Base-by-base conservation (phyloP, 2,329 filamentous ascomycete genomes). In the Sphaceloma murrayae region DNA sequence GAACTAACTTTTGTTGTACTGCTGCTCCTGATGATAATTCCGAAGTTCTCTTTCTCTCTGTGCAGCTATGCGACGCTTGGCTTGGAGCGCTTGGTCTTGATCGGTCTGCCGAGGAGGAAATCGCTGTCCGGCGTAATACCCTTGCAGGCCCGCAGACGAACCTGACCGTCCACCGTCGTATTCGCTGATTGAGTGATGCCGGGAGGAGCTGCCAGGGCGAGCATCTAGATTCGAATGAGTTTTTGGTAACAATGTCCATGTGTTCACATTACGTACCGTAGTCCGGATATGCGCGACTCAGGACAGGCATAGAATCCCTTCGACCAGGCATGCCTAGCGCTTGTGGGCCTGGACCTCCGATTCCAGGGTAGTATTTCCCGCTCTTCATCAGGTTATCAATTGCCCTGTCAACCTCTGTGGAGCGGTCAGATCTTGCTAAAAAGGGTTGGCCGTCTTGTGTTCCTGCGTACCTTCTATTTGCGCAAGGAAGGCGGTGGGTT, bases 21-120 rank as follows among this genome's bases (percentile, higher is more conserved):
- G 91, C 78, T 98, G 91, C 78, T 98, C 91, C 71, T 95, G 93
- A 72, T 98, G 91, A 71, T 96, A 94, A 70, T 96, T 98, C 68
- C 91, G 86, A 67, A 98, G 81, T 73, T 98, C 91, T 68, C 89
- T 85, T 75, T 98, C 91, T 68, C 91, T 85, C 72, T 96, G 91
- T 65, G 91, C 91, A 61, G 91, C 91, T 85, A 96, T 93, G 74
- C 89, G 84, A 72, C 91, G 86, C 77, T 96, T 96, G 59, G 87
- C 88, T 78, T 96, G 91, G 75, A 94, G 85, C 79, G 95, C 86
- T 71, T 95, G 88, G 71, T 96, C 91, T 66, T 87, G 85, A 72
- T 96, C 91, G 73, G 75, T 88, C 68, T 75, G 86, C 69, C 73
- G 86, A 72, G 73, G 78, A 68, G 89, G 86, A 67, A 93, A 91